These are phyloP conservation scores for Sporothrix phasma DNA, from an alignment of 2,329 filamentous ascomycete genomes.

Conservation along the genomic window DNA sequence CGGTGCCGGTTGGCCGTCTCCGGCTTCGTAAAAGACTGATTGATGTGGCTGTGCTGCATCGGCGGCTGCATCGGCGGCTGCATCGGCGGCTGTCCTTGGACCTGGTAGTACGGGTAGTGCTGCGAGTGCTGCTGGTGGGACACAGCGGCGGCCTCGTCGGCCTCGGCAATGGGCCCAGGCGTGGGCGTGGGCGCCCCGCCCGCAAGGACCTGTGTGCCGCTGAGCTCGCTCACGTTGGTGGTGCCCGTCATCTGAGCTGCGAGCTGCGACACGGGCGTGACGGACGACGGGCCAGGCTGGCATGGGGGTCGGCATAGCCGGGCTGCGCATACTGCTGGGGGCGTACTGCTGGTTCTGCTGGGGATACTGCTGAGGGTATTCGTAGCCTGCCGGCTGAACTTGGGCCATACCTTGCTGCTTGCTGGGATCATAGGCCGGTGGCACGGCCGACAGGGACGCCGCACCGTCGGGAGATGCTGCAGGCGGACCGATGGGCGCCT, in stretches of 20 bases:
- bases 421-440: not conserved
- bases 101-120: conserved; percentile 1
- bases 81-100: not conserved
- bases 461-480: too few relatives aligned
- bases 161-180: conserved; percentile 18
- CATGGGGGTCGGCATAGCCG: conserved; percentile 2
- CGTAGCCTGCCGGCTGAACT: not conserved
- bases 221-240: conserved; percentile 18
- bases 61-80: not conserved
- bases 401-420: not conserved
- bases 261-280: conserved; percentile 5
- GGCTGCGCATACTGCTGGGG: not conserved
- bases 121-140: not conserved
- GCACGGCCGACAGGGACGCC: not conserved
- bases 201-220: conserved; percentile 13
- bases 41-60: conserved; percentile 4
- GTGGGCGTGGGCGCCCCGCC: not conserved
- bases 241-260: conserved; percentile 18
- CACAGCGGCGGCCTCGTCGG: conserved; percentile 14
- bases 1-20: not conserved
- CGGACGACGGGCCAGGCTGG: not conserved
- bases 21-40: not conserved
- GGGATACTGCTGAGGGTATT: not conserved
- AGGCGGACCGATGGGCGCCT: too few relatives aligned
- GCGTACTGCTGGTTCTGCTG: not conserved